phyloP scores from a whole-genome alignment of 164 flowering plant genomes.

The Umbilicus rupestris region DNA sequence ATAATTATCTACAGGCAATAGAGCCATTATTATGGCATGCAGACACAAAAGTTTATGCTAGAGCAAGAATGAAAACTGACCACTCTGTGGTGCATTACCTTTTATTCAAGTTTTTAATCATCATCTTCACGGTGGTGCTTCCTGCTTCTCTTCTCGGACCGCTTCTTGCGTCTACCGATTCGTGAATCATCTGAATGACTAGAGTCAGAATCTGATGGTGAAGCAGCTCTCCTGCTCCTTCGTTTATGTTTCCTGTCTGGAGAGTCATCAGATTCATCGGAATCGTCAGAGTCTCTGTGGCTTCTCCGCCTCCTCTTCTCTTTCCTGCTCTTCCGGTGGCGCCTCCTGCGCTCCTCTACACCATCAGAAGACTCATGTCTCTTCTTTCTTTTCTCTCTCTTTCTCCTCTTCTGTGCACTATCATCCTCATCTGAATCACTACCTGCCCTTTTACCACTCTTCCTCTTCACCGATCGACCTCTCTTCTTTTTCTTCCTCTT shows the following conservation, averaged over 20 bases:
- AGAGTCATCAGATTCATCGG: slow-evolving; percentile 41
- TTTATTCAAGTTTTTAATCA: slow-evolving; percentile 7
- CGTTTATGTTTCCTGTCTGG: slow-evolving; percentile 27
- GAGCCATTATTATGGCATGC: too few relatives aligned
- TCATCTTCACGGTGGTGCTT: slow-evolving; percentile 28
- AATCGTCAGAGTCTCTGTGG: slow-evolving; percentile 43
- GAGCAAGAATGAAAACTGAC: too few relatives aligned
- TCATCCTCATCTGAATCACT: slow-evolving; percentile 40
- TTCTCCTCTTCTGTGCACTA: slow-evolving; percentile 35
- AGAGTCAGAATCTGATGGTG: slow-evolving; percentile 42
- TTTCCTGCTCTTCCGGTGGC: slow-evolving; percentile 31
- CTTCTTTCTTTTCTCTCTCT: slow-evolving; percentile 45
- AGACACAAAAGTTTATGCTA: too few relatives aligned
- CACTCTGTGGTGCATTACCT: not conserved
- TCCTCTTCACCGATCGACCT: slow-evolving; percentile 57
- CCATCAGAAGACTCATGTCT: slow-evolving; percentile 37
- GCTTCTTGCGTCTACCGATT: slow-evolving; percentile 45
- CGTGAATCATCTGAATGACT: slow-evolving; percentile 47
- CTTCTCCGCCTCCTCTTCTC: slow-evolving; percentile 65
- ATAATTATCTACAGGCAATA: too few relatives aligned
- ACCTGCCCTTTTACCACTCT: slow-evolving; percentile 24
- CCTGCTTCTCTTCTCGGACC: slow-evolving; percentile 50
- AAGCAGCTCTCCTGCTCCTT: slow-evolving; percentile 39
- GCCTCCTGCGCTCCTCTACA: slow-evolving; percentile 21
- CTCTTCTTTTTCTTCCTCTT: slow-evolving; percentile 37